Conservation (phyloP, 176 grass and related monocot species). For the Saccharum spontaneum region DNA sequence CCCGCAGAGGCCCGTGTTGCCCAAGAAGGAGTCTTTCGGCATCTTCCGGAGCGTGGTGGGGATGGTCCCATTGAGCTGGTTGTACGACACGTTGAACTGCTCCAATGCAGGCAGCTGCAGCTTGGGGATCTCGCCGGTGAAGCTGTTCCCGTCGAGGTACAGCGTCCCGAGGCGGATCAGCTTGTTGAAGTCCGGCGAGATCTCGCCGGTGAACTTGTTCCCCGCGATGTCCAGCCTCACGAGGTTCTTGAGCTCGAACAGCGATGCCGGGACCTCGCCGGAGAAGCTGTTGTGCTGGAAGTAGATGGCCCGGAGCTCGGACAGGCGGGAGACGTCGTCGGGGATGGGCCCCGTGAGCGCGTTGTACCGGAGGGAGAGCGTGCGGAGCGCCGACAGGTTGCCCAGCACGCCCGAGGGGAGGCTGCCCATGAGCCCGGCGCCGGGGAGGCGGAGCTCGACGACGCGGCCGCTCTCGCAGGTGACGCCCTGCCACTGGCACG, state of each 20-base stretch:
- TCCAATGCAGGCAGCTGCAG: constrained; percentile 61
- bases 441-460: constrained; percentile 68
- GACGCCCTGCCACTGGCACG: constrained; percentile 77
- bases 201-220: constrained; percentile 76
- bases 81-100: constrained; percentile 98
- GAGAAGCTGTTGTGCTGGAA: constrained; percentile 75
- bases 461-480: constrained; percentile 69
- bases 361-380: constrained; percentile 92
- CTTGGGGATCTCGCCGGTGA: constrained; percentile 83
- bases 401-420: constrained; percentile 68
- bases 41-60: constrained; percentile 72
- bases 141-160: constrained; percentile 61
- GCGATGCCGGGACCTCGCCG: constrained; percentile 63
- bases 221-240: constrained; percentile 72
- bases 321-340: constrained; percentile 54
- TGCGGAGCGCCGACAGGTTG: constrained; percentile 78
- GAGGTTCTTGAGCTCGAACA: constrained; percentile 73
- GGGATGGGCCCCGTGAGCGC: constrained; percentile 65
- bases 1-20: constrained; percentile 66
- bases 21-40: constrained; percentile 69
- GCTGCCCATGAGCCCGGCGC: constrained; percentile 67
- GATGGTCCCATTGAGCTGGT: constrained; percentile 89
- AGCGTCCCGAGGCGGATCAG: constrained; percentile 74
- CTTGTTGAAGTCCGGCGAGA: constrained; percentile 79
- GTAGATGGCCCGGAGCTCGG: constrained; percentile 88